These are phyloP conservation scores for Fusarium scirpi DNA, from an alignment of 2,329 filamentous ascomycete species.

Conservation along the genomic window DNA sequence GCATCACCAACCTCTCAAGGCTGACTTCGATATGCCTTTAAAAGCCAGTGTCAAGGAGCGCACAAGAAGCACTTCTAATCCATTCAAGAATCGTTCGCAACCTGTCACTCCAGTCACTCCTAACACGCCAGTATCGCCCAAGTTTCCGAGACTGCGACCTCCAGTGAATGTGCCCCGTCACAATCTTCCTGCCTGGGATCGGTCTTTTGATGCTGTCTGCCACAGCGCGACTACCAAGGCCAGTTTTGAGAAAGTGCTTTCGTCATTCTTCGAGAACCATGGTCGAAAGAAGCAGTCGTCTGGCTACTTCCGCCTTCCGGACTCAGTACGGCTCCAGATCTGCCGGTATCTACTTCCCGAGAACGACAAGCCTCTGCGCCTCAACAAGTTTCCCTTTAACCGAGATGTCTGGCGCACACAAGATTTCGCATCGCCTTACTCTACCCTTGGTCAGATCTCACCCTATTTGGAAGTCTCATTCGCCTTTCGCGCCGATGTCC, in stretches of 20 bases:
- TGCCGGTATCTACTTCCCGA: slow-evolving; percentile 43
- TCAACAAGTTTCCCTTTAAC: slow-evolving; percentile 47
- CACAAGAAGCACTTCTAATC: slow-evolving; percentile 32
- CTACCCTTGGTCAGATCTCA: slow-evolving; percentile 42
- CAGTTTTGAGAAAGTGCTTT: slow-evolving; percentile 36
- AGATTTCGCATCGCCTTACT: slow-evolving; percentile 50
- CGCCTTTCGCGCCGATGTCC: slow-evolving; percentile 53
- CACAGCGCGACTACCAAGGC: slow-evolving; percentile 37
- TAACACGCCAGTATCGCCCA: background rate
- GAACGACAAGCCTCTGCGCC: slow-evolving; percentile 44
- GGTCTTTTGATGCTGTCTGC: slow-evolving; percentile 53
- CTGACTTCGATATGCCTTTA: slow-evolving; percentile 20
- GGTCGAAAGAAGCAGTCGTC: slow-evolving; percentile 7
- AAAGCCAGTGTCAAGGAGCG: slow-evolving; percentile 26
- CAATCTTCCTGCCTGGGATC: slow-evolving; percentile 52
- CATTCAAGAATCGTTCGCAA: slow-evolving; percentile 12
- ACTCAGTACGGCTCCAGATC: slow-evolving; percentile 45
- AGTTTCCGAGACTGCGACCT: background rate
- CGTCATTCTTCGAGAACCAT: slow-evolving; percentile 41
- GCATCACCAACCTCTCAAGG: background rate
- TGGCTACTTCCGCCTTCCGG: slow-evolving; percentile 46
- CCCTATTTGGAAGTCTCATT: slow-evolving; percentile 51
- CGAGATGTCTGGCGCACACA: slow-evolving; percentile 52
- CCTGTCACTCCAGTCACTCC: slow-evolving; percentile 12
- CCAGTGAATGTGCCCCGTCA: slow-evolving; percentile 15